Base-by-base conservation (phyloP, 1,139 yeast genomes). In the Insectozyma bohioensis region DNA sequence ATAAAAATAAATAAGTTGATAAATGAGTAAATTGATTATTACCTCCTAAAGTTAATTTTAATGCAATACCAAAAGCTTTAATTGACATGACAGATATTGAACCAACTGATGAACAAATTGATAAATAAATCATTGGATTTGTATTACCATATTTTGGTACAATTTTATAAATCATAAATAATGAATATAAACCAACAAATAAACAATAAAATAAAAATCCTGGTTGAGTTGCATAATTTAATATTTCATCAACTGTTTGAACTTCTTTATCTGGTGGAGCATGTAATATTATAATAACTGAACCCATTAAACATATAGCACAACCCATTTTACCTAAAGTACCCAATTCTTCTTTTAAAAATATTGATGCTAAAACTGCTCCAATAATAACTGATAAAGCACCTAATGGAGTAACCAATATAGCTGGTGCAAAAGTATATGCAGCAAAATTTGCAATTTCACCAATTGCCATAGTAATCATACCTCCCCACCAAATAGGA, bases 401-500 rank as follows among this genome's bases (percentile, higher is more conserved):
- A 8, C 97, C 97, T 37, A 87, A 67, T 3, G 96, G 97, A 3
- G 96, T 88, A 26, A 87, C 96, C 47, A 87, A 62, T 43, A 88
- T 85, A 1, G 96, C 95, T 2, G 96, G 96, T 0, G 97, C 96
- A 70, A 87, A 87, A 1, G 96, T 88, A 53, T 87, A 87, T 1
- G 97, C 97, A 9, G 96, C 96, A 56, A 87, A 87, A 56, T 87
- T 87, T 37, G 96, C 95, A 29, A 87, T 64, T 56, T 87, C 97
- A 4, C 97, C 97, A 22, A 87, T 61, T 2, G 94, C 95, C 97
- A 87, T 88, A 35, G 94, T 78, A 21, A 80, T 51, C 75, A 88
- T 87, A 11, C 97, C 97, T 0, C 94, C 87, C 88, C 95, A 85
- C 97, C 97, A 87, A 28, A 86, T 76, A 7, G 97, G 96, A 54